Conservation (phyloP, 1,139 yeast species). For the Saccharomyces hybrid region DNA sequence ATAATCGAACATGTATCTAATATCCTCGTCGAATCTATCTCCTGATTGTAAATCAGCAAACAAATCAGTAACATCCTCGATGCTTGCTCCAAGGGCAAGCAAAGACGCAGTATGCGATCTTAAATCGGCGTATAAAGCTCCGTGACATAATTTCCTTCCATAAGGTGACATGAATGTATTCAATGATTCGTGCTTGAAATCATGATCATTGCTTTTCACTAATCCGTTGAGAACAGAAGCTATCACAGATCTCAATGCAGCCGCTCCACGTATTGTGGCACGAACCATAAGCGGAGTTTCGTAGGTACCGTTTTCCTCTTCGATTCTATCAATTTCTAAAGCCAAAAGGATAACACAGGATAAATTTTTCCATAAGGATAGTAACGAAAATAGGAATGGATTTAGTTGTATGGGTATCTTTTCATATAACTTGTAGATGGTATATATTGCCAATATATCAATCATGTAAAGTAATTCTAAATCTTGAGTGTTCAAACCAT, state of each 20-base stretch:
- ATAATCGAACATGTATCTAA: slow-evolving; percentile 60
- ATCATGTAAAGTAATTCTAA: slow-evolving; percentile 47
- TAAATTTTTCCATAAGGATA: slow-evolving; percentile 58
- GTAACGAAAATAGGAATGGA: slow-evolving; percentile 52
- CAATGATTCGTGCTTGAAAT: slow-evolving; percentile 48
- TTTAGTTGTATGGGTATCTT: slow-evolving; percentile 36
- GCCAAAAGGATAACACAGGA: slow-evolving; percentile 52
- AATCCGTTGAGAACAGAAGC: slow-evolving; percentile 52
- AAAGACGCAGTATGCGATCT: slow-evolving; percentile 42
- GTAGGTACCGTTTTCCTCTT: slow-evolving; percentile 34
- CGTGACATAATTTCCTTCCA: slow-evolving; percentile 49
- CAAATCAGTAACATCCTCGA: slow-evolving; percentile 46
- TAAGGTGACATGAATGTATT: slow-evolving; percentile 54
- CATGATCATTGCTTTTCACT: slow-evolving; percentile 38
- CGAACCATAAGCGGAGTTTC: slow-evolving; percentile 47
- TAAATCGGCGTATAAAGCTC: slow-evolving; percentile 51
- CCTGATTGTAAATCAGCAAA: slow-evolving; percentile 52
- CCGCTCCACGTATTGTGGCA: slow-evolving; percentile 52
- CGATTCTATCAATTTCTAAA: slow-evolving; percentile 58
- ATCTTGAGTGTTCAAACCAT: slow-evolving; percentile 34
- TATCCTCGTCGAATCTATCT: slow-evolving; percentile 68
- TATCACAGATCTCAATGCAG: slow-evolving; percentile 53
- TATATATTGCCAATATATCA: slow-evolving; percentile 43
- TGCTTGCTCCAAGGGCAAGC: slow-evolving; percentile 39
- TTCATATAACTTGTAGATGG: slow-evolving; percentile 45